Evolutionary conservation across 768 basidiomycete genomes (phyloP).

Genomic region (Auricularia auricula-judae): DNA sequence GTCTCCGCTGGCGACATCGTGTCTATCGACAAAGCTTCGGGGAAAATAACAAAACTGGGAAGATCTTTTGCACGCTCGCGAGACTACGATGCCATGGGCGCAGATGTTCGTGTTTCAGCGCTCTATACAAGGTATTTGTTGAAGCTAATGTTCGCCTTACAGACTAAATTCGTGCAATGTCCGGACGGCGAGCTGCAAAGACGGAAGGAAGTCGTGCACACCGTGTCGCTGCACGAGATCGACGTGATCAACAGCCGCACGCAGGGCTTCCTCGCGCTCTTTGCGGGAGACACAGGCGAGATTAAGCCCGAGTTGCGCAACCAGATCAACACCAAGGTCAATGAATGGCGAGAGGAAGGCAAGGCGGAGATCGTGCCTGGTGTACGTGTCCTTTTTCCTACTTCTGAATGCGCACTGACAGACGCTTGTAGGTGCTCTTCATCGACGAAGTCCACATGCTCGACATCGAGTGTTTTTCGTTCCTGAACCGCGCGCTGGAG

Average conservation of each 20-base stretch:
- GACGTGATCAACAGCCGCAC: slow-evolving; percentile 98
- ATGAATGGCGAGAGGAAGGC: slow-evolving; percentile 96
- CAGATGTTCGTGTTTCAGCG: slow-evolving; percentile 58
- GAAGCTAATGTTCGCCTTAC: slow-evolving; percentile 1
- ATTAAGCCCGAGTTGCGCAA: slow-evolving; percentile 94
- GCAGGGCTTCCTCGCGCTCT: slow-evolving; percentile 94
- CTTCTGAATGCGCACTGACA: neutral
- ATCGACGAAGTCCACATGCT: slow-evolving; percentile 99
- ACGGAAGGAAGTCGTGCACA: slow-evolving; percentile 94
- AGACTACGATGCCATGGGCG: slow-evolving; percentile 99
- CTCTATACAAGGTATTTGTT: neutral
- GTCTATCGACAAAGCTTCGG: slow-evolving; percentile 94
- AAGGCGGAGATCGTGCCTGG: slow-evolving; percentile 97
- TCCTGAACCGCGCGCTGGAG: slow-evolving; percentile 92
- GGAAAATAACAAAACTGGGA: slow-evolving; percentile 92
- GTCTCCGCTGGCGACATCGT: slow-evolving; percentile 89
- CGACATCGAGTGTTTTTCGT: slow-evolving; percentile 98
- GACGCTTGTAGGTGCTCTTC: slow-evolving; percentile 66
- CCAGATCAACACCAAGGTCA: slow-evolving; percentile 94
- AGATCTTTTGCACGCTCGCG: slow-evolving; percentile 93
- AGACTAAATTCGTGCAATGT: slow-evolving; percentile 98
- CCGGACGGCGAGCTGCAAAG: slow-evolving; percentile 98
- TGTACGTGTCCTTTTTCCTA: slow-evolving; percentile 33
- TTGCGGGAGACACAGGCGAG: slow-evolving; percentile 94
- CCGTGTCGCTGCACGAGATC: slow-evolving; percentile 95